Percentiles rank a stretch among this genome's conserved stretches.
phyloP scores from a whole-genome alignment of 2,329 filamentous ascomycete species.

The Cadophora malorum region DNA sequence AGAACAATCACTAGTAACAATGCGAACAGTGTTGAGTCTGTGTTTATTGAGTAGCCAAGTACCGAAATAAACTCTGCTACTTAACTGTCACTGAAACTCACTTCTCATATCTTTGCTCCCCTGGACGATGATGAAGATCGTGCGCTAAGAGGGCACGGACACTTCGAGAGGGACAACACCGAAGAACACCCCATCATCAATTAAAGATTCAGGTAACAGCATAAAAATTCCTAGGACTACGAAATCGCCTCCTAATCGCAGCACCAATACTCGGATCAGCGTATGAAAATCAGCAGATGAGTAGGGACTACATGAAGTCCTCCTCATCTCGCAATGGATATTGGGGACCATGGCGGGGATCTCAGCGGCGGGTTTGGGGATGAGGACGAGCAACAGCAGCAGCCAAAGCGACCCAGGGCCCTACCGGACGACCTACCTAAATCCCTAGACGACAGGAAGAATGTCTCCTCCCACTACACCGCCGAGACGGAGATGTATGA shows the following conservation, averaged over 20 bases:
- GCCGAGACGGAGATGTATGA: conserved; percentile 97
- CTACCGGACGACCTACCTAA: conserved; percentile 88
- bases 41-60: not conserved
- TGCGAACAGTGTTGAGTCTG: not conserved
- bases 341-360: conserved; percentile 57
- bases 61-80: not conserved
- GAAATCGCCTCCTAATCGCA: not conserved
- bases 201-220: conserved; percentile 7
- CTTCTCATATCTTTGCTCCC: not conserved
- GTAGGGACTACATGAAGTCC: conserved; percentile 40
- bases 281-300: conserved; percentile 36
- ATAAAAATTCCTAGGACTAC: conserved; percentile 16
- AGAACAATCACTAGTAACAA: not conserved
- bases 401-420: conserved; percentile 49
- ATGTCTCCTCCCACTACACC: conserved; percentile 65
- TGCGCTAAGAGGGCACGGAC: conserved; percentile 17
- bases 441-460: conserved; percentile 86
- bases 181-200: conserved; percentile 15
- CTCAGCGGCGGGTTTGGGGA: conserved; percentile 61
- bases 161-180: conserved; percentile 6
- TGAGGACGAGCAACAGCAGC: conserved; percentile 47
- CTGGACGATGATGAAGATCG: conserved; percentile 10
- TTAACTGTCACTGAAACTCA: not conserved
- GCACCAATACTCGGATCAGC: not conserved
- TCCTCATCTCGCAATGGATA: conserved; percentile 59